Percentiles rank a stretch among this genome's conserved stretches.
Evolutionary conservation across 129 eudicot genomes (phyloP).

Genomic region (Apium graveolens): DNA sequence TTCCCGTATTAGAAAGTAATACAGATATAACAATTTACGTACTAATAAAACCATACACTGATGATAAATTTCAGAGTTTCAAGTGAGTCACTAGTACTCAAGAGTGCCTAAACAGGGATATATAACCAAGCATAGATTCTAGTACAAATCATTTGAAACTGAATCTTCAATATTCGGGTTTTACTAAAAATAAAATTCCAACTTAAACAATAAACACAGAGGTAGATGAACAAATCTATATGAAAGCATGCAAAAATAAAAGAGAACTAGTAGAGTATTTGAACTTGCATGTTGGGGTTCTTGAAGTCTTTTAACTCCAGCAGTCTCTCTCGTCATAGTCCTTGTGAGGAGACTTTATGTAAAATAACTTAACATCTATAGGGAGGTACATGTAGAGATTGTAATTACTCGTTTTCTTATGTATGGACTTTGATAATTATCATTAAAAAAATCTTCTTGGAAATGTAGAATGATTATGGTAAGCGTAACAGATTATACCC

Average conservation of each 20-base stretch:
- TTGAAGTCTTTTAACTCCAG: not conserved
- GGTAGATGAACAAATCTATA: too few relatives aligned
- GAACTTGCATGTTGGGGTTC: not conserved
- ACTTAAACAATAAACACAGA: too few relatives aligned
- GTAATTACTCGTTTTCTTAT: not conserved
- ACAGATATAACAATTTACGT: too few relatives aligned
- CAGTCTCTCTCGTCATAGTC: not conserved
- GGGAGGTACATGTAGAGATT: not conserved
- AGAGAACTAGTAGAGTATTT: not conserved
- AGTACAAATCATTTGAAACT: too few relatives aligned
- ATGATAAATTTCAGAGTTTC: too few relatives aligned
- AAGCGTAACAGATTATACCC: not conserved
- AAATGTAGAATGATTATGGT: not conserved
- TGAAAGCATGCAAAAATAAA: too few relatives aligned
- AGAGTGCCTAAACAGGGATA: too few relatives aligned
- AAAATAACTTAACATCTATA: not conserved
- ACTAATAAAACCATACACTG: too few relatives aligned
- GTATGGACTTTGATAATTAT: not conserved
- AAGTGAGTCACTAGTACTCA: too few relatives aligned
- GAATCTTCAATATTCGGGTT: too few relatives aligned
- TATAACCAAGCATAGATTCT: too few relatives aligned
- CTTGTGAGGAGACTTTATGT: not conserved
- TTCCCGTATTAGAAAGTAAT: not conserved
- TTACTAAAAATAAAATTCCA: too few relatives aligned
- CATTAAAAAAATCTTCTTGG: not conserved